phyloP scores from a whole-genome alignment of 495 filamentous ascomycete species.

The Xylaria acuta region DNA sequence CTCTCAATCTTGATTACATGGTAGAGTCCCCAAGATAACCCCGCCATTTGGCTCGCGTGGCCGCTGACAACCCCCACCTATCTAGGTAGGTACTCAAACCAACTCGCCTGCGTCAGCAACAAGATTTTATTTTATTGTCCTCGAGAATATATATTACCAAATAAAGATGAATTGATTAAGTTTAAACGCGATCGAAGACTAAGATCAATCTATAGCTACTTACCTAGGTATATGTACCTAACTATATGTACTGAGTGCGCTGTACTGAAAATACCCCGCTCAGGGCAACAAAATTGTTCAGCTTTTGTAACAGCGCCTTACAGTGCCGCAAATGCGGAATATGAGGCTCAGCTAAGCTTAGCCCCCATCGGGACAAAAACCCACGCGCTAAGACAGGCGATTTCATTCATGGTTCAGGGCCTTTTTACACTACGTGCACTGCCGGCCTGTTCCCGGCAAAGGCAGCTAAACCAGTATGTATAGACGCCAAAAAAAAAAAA shows the following conservation, averaged over 20 bases:
- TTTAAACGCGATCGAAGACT: not conserved
- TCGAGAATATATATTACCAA: not conserved
- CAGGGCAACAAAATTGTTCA: not conserved
- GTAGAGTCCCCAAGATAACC: not conserved
- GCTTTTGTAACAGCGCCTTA: not conserved
- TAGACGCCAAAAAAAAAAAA: not conserved
- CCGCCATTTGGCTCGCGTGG: not conserved
- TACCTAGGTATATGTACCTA: not conserved
- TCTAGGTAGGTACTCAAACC: not conserved
- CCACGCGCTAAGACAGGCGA: not conserved
- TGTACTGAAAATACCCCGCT: conserved; percentile 14
- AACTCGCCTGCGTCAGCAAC: not conserved
- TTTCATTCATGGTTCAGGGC: not conserved
- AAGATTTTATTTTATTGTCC: not conserved
- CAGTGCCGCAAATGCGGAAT: not conserved
- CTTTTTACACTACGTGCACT: not conserved
- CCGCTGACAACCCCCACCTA: not conserved
- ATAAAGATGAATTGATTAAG: not conserved
- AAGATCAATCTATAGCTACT: not conserved
- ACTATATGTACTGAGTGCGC: not conserved
- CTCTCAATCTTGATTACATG: not conserved
- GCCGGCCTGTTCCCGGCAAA: not conserved
- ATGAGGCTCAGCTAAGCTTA: conserved; percentile 17
- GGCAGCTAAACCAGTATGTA: not conserved
- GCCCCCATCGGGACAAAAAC: not conserved